These are phyloP conservation scores for Melastoma malabathricum DNA, from an alignment of 345 rosid genomes.

Conservation along the genomic window DNA sequence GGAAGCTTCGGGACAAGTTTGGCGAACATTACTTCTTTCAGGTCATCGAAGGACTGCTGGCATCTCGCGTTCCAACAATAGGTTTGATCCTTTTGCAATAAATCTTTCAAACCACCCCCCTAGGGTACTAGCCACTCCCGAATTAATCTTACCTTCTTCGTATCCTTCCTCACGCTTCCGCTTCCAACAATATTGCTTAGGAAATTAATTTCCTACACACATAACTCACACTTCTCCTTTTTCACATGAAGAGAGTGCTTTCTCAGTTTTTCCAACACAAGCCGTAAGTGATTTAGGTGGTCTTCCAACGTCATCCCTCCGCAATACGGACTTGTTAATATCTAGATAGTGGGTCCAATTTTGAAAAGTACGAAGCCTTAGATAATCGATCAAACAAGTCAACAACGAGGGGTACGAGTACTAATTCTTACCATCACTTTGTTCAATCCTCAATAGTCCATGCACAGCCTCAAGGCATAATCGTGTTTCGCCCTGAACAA, in stretches of 20 bases:
- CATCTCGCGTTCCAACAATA: background rate
- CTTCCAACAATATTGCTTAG: background rate
- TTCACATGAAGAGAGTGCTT: background rate
- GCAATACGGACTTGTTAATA: background rate
- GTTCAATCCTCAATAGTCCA: too few species aligned
- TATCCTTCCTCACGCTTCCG: background rate
- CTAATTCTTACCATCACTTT: too few species aligned
- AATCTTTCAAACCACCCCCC: background rate
- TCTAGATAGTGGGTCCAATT: too few species aligned
- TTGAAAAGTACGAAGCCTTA: too few species aligned
- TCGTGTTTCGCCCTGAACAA: conserved; percentile 2
- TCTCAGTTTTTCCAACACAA: background rate
- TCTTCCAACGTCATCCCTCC: conserved; percentile 5
- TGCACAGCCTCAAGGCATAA: background rate
- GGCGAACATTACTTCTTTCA: background rate
- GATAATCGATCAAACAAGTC: too few species aligned
- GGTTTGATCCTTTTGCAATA: background rate
- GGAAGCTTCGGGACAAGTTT: background rate
- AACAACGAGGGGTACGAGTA: background rate
- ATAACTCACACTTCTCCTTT: background rate
- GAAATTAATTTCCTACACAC: background rate
- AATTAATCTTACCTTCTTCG: background rate
- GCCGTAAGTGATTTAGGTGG: background rate
- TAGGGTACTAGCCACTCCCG: background rate
- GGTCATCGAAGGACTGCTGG: background rate